Percentiles rank a stretch among this genome's conserved stretches.
Conservation (phyloP, 202 grass and related monocot species). For the Digitaria exilis region DNA sequence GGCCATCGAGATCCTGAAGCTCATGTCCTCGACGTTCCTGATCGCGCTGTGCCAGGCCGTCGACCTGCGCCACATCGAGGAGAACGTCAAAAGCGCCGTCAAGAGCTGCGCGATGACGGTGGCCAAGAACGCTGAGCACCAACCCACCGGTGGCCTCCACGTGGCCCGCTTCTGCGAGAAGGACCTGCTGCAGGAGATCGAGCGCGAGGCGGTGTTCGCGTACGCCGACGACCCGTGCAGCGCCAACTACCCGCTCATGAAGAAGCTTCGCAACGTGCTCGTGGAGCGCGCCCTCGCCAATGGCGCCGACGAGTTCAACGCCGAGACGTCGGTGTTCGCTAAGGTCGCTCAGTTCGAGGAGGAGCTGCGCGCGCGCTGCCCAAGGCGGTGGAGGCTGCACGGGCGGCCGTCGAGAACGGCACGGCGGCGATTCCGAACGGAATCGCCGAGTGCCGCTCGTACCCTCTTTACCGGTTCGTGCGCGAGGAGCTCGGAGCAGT, state of each 20-base stretch:
- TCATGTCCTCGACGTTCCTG: slow-evolving; percentile 71
- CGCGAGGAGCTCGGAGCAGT: slow-evolving; percentile 23
- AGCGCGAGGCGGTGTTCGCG: slow-evolving; percentile 60
- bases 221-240: slow-evolving; percentile 79
- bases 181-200: slow-evolving; percentile 65
- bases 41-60: slow-evolving; percentile 63
- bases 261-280: slow-evolving; percentile 65
- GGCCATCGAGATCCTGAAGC: slow-evolving; percentile 66
- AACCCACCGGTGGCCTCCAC: slow-evolving; percentile 51
- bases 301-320: neutral
- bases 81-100: slow-evolving; percentile 59
- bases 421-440: slow-evolving; percentile 41
- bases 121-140: slow-evolving; percentile 52
- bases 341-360: slow-evolving; percentile 55
- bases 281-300: slow-evolving; percentile 57
- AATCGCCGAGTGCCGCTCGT: slow-evolving; percentile 54
- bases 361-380: slow-evolving; percentile 43
- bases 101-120: slow-evolving; percentile 50
- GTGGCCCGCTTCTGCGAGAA: slow-evolving; percentile 59
- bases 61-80: slow-evolving; percentile 64
- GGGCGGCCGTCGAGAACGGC: slow-evolving; percentile 48
- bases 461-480: slow-evolving; percentile 36
- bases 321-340: slow-evolving; percentile 45
- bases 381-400: slow-evolving; percentile 47
- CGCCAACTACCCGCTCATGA: slow-evolving; percentile 59